Percentiles rank a stretch among this genome's conserved stretches.
phyloP scores from a whole-genome alignment of 2,329 filamentous ascomycete genomes.

The Colletotrichum somersetense region DNA sequence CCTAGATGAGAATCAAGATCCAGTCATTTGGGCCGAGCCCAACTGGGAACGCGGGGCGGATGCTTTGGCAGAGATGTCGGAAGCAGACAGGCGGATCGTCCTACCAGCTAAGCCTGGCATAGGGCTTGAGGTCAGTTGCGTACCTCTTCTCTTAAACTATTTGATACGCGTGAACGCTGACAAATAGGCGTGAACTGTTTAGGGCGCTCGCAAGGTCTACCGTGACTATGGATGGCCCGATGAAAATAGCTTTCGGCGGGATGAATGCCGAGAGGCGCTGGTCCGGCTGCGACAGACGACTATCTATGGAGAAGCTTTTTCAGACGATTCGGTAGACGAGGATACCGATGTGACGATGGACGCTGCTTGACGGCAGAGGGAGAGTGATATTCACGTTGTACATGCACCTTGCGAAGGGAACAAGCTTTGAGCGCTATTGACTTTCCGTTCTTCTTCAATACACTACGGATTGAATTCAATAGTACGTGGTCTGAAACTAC shows the following conservation, averaged over 20 bases:
- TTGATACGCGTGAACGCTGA: not conserved
- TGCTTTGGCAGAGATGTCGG: slow-evolving; percentile 1
- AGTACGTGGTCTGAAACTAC: not conserved
- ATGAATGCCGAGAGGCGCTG: slow-evolving; percentile 10
- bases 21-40: slow-evolving; percentile 23
- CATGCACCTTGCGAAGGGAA: slow-evolving; percentile 3
- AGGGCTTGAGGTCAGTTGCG: slow-evolving; percentile 13
- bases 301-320: slow-evolving; percentile 1
- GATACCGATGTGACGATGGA: slow-evolving; percentile 7
- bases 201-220: slow-evolving; percentile 12
- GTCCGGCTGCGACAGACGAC: slow-evolving; percentile 2
- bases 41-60: slow-evolving; percentile 3
- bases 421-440: not conserved
- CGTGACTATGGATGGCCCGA: slow-evolving; percentile 16
- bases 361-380: slow-evolving; percentile 3
- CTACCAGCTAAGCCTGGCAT: not conserved
- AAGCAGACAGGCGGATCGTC: slow-evolving; percentile 4
- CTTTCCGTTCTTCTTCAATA: slow-evolving; percentile 4
- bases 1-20: slow-evolving; percentile 6
- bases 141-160: not conserved
- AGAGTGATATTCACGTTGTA: slow-evolving; percentile 2
- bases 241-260: not conserved
- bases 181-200: not conserved
- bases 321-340: slow-evolving; percentile 4
- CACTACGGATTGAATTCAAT: not conserved